Evolutionary conservation across 768 basidiomycete species (phyloP).

Genomic region (Hypsizygus marmoreus): DNA sequence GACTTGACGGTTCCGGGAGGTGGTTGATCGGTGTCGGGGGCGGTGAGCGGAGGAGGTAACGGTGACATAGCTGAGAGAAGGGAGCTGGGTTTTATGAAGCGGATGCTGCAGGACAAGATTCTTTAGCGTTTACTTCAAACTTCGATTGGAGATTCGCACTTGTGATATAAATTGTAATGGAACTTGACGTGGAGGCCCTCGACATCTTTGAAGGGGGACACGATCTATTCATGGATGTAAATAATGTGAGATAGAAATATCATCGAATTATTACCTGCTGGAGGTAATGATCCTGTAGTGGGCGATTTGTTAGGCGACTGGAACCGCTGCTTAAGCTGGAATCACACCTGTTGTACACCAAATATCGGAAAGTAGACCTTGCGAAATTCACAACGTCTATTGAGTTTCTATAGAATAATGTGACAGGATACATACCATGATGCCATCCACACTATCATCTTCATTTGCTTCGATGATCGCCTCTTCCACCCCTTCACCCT

Average conservation of each 20-base stretch:
- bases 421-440: conserved; percentile 71
- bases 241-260: neutral
- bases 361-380: conserved; percentile 98
- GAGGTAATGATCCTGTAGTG: conserved; percentile 85
- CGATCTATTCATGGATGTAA: conserved; percentile 53
- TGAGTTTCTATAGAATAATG: too few species aligned
- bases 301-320: conserved; percentile 5
- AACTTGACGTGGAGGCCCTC: conserved; percentile 98
- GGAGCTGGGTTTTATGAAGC: conserved; percentile 82
- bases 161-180: conserved; percentile 92
- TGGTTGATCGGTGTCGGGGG: conserved; percentile 56
- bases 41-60: conserved; percentile 28
- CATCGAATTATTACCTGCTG: conserved; percentile 65
- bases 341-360: conserved; percentile 75
- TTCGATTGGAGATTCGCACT: conserved; percentile 49
- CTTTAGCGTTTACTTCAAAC: conserved; percentile 1
- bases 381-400: conserved; percentile 1
- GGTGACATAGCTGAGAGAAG: conserved; percentile 53
- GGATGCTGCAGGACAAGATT: conserved; percentile 62
- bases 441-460: conserved; percentile 82
- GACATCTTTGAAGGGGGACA: conserved; percentile 96
- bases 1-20: conserved; percentile 92
- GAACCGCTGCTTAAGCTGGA: neutral
- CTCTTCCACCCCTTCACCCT: conserved; percentile 92
- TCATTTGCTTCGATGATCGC: conserved; percentile 96